Base-by-base conservation (phyloP, 1,139 yeast species). In the Yamadazyma conglobata region DNA sequence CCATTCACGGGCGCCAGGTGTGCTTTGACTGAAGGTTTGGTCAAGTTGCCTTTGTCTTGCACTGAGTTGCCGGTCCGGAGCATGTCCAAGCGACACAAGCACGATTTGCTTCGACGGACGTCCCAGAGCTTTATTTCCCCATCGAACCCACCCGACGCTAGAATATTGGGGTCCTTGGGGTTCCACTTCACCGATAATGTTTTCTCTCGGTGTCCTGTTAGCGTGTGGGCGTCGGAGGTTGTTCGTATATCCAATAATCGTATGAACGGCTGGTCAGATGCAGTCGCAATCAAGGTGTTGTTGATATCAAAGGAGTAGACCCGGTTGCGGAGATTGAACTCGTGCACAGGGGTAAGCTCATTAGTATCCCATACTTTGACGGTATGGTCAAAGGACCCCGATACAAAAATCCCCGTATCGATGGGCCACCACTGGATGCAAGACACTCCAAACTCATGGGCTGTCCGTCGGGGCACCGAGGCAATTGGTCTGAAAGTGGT, bases 301-400 rank as follows among this genome's bases (percentile, higher is more conserved):
- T 58, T 60, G 11, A 70, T 64, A 47, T 77, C 84, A 27, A 79
- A 64, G 32, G 76, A 64, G 42, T 77, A 70, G 1, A 80, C 71
- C 15, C 79, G 57, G 50, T 44, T 68, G 23, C 56, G 67, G 42
- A 78, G 39, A 35, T 78, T 70, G 44, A 86, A 84, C 2, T 74
- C 56, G 45, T 84, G 86, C 0, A 79, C 95, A 9, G 79, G 75
- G 10, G 61, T 58, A 41, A 85, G 58, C 16, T 71, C 62, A 37
- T 73, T 72, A 0, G 96, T 73, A 50, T 87, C 96, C 95, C 95
- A 89, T 0, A 87, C 67, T 40, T 81, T 84, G 17, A 88, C 74
- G 0, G 77, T 70, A 37, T 76, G 78, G 50, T 89, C 97, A 50
- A 80, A 86, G 0, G 95, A 85, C 0, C 88, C 77, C 3, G 88